phyloP scores from a whole-genome alignment of 495 filamentous ascomycete species.

The Podospora fimiseda region DNA sequence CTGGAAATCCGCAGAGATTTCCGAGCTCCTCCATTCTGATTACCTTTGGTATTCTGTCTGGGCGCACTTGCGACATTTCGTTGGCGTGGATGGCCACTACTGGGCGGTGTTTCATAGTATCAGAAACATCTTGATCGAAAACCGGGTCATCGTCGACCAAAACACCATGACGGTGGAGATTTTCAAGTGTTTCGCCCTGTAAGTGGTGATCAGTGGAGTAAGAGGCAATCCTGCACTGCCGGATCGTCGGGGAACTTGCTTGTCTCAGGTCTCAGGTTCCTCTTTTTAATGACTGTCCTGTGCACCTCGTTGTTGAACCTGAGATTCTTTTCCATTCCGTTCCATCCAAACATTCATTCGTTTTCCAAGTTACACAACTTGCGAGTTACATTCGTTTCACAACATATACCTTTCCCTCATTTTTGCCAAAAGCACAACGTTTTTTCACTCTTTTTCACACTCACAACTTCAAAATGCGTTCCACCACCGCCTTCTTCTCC shows the following conservation, averaged over 20 bases:
- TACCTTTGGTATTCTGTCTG: too few species aligned
- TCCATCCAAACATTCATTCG: too few species aligned
- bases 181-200: neutral
- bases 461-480: slow-evolving; percentile 24
- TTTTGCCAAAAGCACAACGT: neutral
- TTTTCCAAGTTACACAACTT: too few species aligned
- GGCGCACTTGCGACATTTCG: too few species aligned
- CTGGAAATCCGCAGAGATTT: neutral
- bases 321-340: too few species aligned
- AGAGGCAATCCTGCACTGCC: neutral
- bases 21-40: neutral
- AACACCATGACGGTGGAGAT: neutral
- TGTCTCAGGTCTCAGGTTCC: too few species aligned
- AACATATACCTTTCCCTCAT: neutral
- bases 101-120: too few species aligned
- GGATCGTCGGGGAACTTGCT: too few species aligned
- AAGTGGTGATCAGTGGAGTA: slow-evolving; percentile 1
- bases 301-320: too few species aligned
- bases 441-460: too few species aligned
- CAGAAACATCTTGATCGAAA: too few species aligned
- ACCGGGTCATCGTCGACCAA: neutral
- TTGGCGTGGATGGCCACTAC: neutral
- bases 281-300: too few species aligned
- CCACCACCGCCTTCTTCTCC: slow-evolving; percentile 12
- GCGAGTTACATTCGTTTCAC: neutral